Evolutionary conservation across 2,329 filamentous ascomycete species (phyloP).

Genomic region (Nectriaceae sp.): DNA sequence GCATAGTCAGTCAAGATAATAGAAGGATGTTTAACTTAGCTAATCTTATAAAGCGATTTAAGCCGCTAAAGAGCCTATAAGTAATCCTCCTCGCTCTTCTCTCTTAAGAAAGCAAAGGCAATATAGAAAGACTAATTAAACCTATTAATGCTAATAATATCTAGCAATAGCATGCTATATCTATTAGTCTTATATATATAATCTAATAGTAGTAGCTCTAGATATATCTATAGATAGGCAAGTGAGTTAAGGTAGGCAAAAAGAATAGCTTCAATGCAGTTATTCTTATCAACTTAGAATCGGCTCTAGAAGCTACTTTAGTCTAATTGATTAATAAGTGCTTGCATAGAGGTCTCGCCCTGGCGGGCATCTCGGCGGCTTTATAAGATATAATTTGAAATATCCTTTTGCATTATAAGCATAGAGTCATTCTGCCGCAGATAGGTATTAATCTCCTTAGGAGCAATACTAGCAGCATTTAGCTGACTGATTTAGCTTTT

Average conservation of each 20-base stretch:
- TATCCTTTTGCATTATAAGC: no score
- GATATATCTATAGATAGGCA: slow-evolving; percentile 20
- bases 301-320: slow-evolving; percentile 19
- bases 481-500: no score
- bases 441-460: no score
- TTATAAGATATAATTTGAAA: no score
- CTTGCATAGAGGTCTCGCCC: no score
- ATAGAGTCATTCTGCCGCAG: no score
- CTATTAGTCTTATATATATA: slow-evolving; percentile 29
- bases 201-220: slow-evolving; percentile 20
- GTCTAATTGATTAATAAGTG: no score
- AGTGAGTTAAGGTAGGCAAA: slow-evolving; percentile 25
- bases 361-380: neutral
- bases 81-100: no score
- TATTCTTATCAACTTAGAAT: slow-evolving; percentile 16
- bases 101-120: no score
- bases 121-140: slow-evolving; percentile 24
- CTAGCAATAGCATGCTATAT: slow-evolving; percentile 22
- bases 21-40: slow-evolving; percentile 6
- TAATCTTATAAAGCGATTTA: slow-evolving; percentile 20
- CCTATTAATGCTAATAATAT: slow-evolving; percentile 23
- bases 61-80: no score
- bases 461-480: no score
- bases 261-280: slow-evolving; percentile 18
- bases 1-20: slow-evolving; percentile 20